Evolutionary conservation across 495 filamentous ascomycete species (phyloP).

Genomic region (Corynascus novoguineensis): DNA sequence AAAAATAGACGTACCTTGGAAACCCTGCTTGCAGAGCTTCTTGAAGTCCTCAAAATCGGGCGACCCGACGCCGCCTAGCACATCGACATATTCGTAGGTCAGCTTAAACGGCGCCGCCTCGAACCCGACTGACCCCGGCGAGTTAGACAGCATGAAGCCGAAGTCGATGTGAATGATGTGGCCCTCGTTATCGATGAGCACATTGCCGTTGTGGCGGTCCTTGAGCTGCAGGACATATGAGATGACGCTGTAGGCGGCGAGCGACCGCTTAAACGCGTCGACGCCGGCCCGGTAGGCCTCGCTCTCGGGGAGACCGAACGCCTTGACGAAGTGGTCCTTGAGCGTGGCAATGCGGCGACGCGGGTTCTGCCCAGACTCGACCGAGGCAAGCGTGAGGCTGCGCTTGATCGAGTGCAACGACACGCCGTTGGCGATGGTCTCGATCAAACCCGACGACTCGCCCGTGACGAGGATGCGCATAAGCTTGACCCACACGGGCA

Average conservation of each 20-base stretch:
- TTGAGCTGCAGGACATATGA: conserved; percentile 72
- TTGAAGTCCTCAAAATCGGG: conserved; percentile 62
- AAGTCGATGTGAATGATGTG: conserved; percentile 81
- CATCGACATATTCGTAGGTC: conserved; percentile 71
- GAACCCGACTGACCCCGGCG: conserved; percentile 68
- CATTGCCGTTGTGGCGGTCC: conserved; percentile 76
- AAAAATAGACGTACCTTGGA: conserved; percentile 50
- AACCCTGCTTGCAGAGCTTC: conserved; percentile 65
- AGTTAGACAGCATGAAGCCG: conserved; percentile 77
- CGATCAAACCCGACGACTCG: conserved; percentile 69
- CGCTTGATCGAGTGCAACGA: conserved; percentile 71
- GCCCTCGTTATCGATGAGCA: conserved; percentile 70
- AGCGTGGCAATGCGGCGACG: conserved; percentile 63
- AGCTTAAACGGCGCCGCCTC: conserved; percentile 77
- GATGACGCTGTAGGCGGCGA: conserved; percentile 72
- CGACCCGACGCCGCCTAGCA: conserved; percentile 60
- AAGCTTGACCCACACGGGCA: conserved; percentile 72
- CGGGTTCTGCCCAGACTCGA: conserved; percentile 60
- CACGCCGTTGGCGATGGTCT: conserved; percentile 76
- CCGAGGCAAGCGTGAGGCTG: conserved; percentile 61
- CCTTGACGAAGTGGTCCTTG: conserved; percentile 69
- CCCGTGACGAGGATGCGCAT: conserved; percentile 77
- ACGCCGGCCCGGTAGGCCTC: conserved; percentile 58
- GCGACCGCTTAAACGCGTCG: conserved; percentile 62
- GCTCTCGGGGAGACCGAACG: conserved; percentile 59